These are phyloP conservation scores for Macrocybe sp. DNA, from an alignment of 1,284 basidiomycete genomes.

Conservation along the genomic window DNA sequence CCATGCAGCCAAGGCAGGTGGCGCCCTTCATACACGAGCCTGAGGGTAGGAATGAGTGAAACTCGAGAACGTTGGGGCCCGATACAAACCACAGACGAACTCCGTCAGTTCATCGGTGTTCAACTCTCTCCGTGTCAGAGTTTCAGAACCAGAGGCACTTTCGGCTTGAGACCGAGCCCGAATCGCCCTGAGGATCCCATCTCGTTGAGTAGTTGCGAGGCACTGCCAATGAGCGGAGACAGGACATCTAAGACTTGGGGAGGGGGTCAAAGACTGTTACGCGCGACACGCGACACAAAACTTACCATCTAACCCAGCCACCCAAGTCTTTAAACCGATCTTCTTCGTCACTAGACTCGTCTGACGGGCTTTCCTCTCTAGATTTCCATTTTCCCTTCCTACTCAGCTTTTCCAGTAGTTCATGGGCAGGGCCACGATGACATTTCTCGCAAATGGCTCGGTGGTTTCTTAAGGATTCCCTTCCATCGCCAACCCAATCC, in stretches of 20 bases:
- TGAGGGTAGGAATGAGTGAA: slow-evolving; percentile 12
- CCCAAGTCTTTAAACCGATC: slow-evolving; percentile 53
- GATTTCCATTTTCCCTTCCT: slow-evolving; percentile 34
- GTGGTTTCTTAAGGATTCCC: slow-evolving; percentile 51
- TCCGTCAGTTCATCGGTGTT: slow-evolving; percentile 61
- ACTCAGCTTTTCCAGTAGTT: slow-evolving; percentile 34
- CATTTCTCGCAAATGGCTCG: slow-evolving; percentile 70
- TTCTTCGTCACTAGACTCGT: slow-evolving; percentile 53
- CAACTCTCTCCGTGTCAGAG: slow-evolving; percentile 38
- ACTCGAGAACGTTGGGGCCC: not conserved
- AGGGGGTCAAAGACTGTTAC: slow-evolving; percentile 5
- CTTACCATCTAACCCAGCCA: slow-evolving; percentile 85
- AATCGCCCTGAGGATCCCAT: slow-evolving; percentile 68
- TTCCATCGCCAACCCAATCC: slow-evolving; percentile 53
- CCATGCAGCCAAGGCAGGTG: slow-evolving; percentile 74
- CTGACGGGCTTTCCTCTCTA: slow-evolving; percentile 40
- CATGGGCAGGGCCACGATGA: slow-evolving; percentile 51
- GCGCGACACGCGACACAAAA: slow-evolving; percentile 2
- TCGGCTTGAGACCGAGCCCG: slow-evolving; percentile 31
- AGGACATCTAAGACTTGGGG: slow-evolving; percentile 65
- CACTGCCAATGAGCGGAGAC: slow-evolving; percentile 80
- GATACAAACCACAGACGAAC: slow-evolving; percentile 61
- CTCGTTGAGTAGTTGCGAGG: slow-evolving; percentile 57
- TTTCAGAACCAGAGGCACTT: slow-evolving; percentile 24
- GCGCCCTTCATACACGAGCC: slow-evolving; percentile 69